Conservation (phyloP, 345 rosid species). For the Excoecaria agallocha region DNA sequence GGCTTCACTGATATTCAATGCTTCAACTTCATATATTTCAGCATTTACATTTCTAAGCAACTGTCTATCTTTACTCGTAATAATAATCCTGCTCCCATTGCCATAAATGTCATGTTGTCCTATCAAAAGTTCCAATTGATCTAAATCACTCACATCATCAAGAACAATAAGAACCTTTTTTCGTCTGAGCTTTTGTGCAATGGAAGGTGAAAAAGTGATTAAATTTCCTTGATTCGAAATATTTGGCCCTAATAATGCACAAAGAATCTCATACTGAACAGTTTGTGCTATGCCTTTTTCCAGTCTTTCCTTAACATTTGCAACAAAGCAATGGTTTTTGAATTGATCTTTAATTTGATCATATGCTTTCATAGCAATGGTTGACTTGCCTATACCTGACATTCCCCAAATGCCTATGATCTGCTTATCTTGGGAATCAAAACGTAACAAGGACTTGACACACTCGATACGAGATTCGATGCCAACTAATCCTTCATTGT, state of each 20-base stretch:
- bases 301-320: neutral
- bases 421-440: neutral
- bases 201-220: neutral
- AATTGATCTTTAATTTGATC: neutral
- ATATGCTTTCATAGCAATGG: neutral
- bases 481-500: neutral
- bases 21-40: neutral
- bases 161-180: neutral
- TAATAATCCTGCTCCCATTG: neutral
- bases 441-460: neutral
- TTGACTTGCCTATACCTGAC: neutral
- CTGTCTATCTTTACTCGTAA: neutral
- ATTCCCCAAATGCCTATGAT: neutral
- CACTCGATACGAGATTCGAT: neutral
- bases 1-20: neutral
- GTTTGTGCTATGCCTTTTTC: neutral
- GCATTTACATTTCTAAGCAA: neutral
- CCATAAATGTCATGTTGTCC: neutral
- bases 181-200: neutral
- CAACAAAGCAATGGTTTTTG: neutral
- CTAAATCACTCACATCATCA: neutral
- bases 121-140: neutral
- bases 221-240: neutral
- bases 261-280: neutral
- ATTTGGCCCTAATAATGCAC: neutral